Conservation (phyloP, 768 basidiomycete species). For the Termitomyces sp. region DNA sequence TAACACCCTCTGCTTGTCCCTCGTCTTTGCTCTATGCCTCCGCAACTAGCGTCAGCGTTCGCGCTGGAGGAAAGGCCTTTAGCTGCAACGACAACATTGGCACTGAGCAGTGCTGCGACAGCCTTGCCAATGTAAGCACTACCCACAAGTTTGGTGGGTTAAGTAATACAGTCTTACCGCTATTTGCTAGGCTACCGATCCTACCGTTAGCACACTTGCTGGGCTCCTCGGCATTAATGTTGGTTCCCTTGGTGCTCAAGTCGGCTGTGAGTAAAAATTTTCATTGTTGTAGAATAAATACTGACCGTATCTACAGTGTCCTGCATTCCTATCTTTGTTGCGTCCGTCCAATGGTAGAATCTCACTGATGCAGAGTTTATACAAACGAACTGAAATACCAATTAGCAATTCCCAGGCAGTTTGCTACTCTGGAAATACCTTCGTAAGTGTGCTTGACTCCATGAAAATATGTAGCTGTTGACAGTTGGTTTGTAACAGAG, state of each 20-base stretch:
- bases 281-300: no score
- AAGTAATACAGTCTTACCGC: neutral
- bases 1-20: constrained; percentile 6
- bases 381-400: neutral
- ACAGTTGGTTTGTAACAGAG: constrained; percentile 2
- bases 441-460: constrained; percentile 8
- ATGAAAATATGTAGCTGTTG: neutral
- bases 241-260: constrained; percentile 1
- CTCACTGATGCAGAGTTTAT: neutral
- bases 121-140: neutral
- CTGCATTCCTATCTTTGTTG: constrained; percentile 11
- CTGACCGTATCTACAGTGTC: constrained; percentile 5
- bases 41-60: constrained; percentile 6
- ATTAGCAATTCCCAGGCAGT: constrained; percentile 12
- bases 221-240: constrained; percentile 11
- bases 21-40: constrained; percentile 13
- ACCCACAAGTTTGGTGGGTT: neutral
- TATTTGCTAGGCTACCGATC: neutral
- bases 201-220: constrained; percentile 1
- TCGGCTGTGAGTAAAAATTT: constrained; percentile 11
- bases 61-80: neutral
- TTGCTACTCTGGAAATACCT: constrained; percentile 18
- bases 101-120: constrained; percentile 7
- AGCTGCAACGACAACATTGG: constrained; percentile 1
- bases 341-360: constrained; percentile 1